These are phyloP conservation scores for Ehretia macrophylla DNA, from an alignment of 257 asterid species.

Conservation along the genomic window DNA sequence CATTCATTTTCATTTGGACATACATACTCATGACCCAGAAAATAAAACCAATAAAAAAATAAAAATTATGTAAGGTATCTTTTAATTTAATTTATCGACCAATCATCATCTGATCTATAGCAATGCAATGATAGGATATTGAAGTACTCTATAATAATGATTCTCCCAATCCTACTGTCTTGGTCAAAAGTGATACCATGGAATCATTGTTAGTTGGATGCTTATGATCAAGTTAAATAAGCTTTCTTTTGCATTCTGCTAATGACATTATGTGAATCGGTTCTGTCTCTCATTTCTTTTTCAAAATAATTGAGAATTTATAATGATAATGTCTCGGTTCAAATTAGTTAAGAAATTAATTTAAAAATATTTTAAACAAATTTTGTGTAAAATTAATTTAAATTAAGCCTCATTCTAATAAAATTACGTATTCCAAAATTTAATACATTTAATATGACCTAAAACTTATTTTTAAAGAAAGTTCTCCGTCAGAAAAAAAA, in stretches of 20 bases:
- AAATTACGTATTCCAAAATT: too few species aligned
- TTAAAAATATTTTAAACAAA: too few species aligned
- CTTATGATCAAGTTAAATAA: constrained; percentile 24
- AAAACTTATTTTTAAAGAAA: too few species aligned
- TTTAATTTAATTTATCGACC: constrained; percentile 19
- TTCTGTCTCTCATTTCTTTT: neutral
- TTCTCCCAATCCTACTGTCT: constrained; percentile 28
- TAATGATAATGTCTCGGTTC: constrained; percentile 5
- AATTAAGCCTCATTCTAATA: too few species aligned
- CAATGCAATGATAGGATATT: constrained; percentile 26
- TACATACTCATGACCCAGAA: constrained; percentile 18
- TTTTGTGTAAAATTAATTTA: too few species aligned
- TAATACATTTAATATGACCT: too few species aligned
- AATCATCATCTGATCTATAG: constrained; percentile 24
- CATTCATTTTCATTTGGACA: constrained; percentile 21
- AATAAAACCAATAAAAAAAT: too few species aligned
- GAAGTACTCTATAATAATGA: constrained; percentile 17
- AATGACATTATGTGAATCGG: constrained; percentile 21
- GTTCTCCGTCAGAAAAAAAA: too few species aligned
- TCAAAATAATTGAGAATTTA: neutral
- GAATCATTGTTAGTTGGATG: constrained; percentile 53
- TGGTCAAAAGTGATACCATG: constrained; percentile 55
- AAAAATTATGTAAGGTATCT: constrained; percentile 3
- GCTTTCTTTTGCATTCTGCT: constrained; percentile 29
- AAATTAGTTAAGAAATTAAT: too few species aligned